Conservation (phyloP, 2,329 filamentous ascomycete genomes). For the Penicillium expansum region DNA sequence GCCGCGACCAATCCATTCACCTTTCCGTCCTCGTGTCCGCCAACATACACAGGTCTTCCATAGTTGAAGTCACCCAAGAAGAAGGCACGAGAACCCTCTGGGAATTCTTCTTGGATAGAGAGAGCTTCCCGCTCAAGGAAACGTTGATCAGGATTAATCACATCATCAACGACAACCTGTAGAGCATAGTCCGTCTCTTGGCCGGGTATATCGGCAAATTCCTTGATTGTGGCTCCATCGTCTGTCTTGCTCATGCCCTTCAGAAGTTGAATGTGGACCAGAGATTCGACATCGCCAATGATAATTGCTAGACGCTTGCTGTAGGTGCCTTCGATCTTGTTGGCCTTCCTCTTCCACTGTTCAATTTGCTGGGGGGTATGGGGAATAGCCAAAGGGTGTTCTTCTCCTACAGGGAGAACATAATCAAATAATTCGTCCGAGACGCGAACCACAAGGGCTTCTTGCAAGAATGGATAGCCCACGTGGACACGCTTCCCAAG, state of each 20-base stretch:
- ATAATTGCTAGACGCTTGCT: constrained; percentile 87
- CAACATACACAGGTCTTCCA: constrained; percentile 81
- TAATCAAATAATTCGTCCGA: constrained; percentile 95
- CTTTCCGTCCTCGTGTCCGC: constrained; percentile 69
- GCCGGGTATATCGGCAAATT: constrained; percentile 82
- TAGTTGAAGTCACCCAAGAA: constrained; percentile 94
- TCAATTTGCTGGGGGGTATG: constrained; percentile 75
- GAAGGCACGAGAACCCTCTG: constrained; percentile 76
- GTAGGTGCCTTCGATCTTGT: constrained; percentile 80
- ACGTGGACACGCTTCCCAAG: constrained; percentile 85
- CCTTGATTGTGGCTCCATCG: constrained; percentile 85
- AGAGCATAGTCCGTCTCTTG: constrained; percentile 87
- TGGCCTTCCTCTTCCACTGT: constrained; percentile 79
- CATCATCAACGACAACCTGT: constrained; percentile 84
- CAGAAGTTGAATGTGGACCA: constrained; percentile 90
- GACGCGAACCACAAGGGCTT: constrained; percentile 83
- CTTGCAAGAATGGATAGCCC: constrained; percentile 91
- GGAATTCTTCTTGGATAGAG: constrained; percentile 89
- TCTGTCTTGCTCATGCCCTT: constrained; percentile 89
- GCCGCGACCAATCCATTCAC: constrained; percentile 75
- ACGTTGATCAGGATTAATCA: constrained; percentile 84
- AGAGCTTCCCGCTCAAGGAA: constrained; percentile 89
- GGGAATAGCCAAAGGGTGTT: constrained; percentile 64
- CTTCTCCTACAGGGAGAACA: constrained; percentile 63
- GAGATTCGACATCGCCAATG: constrained; percentile 80